These are phyloP conservation scores for Stramenopiles sp. DNA, from an alignment of 352 stramenopile genomes.

Conservation along the genomic window DNA sequence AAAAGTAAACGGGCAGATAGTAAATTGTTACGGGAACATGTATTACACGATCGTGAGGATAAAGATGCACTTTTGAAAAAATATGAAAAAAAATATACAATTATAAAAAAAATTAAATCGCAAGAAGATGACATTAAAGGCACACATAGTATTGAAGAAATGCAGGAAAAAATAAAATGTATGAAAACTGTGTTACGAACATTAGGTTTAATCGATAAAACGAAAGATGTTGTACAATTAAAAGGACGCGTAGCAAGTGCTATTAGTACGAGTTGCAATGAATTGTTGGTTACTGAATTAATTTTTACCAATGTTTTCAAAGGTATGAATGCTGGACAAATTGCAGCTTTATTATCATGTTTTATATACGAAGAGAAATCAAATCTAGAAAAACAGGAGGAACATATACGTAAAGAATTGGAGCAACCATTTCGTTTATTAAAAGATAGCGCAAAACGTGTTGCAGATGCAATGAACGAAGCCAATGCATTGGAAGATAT, in stretches of 20 bases:
- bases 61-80: slow-evolving; percentile 49
- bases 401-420: slow-evolving; percentile 44
- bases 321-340: slow-evolving; percentile 85
- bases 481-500: slow-evolving; percentile 76
- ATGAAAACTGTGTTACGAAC: slow-evolving; percentile 86
- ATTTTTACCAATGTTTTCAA: slow-evolving; percentile 96
- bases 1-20: too few relatives aligned
- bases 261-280: slow-evolving; percentile 91
- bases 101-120: slow-evolving; percentile 66
- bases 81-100: slow-evolving; percentile 72
- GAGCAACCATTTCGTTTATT: slow-evolving; percentile 72
- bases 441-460: slow-evolving; percentile 68
- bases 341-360: slow-evolving; percentile 79
- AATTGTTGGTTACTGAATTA: slow-evolving; percentile 92
- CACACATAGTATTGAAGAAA: slow-evolving; percentile 35
- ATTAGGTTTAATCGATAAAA: slow-evolving; percentile 82
- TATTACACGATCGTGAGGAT: slow-evolving; percentile 43
- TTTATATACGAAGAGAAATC: slow-evolving; percentile 85
- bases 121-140: slow-evolving; percentile 78
- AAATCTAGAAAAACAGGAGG: slow-evolving; percentile 53
- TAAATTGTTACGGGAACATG: slow-evolving; percentile 38
- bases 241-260: slow-evolving; percentile 96
- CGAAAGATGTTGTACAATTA: slow-evolving; percentile 89
- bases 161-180: slow-evolving; percentile 52
- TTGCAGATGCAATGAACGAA: slow-evolving; percentile 68